Evolutionary conservation across 768 basidiomycete species (phyloP).

Genomic region (Tylopilus sp.): DNA sequence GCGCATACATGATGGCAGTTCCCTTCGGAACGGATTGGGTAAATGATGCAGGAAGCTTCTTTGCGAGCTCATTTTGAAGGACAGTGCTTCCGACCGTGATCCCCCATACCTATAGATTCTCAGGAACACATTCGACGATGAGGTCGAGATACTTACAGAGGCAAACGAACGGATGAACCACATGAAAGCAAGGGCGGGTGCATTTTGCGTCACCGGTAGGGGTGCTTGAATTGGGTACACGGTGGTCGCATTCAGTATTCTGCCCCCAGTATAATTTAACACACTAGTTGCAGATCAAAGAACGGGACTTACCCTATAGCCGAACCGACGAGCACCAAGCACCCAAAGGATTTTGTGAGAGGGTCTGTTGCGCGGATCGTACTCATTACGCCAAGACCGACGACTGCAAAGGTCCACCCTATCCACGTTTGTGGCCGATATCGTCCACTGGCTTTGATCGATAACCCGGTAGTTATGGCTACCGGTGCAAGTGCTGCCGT

Average conservation of each 20-base stretch:
- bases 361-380: neutral
- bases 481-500: neutral
- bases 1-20: conserved; percentile 41
- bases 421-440: neutral
- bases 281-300: neutral
- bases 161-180: neutral
- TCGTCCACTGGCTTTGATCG: neutral
- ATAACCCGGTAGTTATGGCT: neutral
- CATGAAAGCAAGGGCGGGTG: neutral
- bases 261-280: neutral
- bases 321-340: neutral
- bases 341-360: neutral
- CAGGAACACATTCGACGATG: too few relatives aligned
- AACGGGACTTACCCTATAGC: neutral
- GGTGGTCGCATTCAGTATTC: neutral
- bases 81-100: neutral
- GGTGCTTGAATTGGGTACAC: neutral
- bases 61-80: neutral
- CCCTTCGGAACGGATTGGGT: conserved; percentile 33
- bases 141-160: neutral
- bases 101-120: neutral
- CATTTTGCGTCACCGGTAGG: neutral
- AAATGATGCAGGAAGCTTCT: conserved; percentile 40
- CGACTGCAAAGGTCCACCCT: neutral
- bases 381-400: neutral